Conservation (phyloP, 208 protist genomes). For the Paratrypanosoma confusum region DNA sequence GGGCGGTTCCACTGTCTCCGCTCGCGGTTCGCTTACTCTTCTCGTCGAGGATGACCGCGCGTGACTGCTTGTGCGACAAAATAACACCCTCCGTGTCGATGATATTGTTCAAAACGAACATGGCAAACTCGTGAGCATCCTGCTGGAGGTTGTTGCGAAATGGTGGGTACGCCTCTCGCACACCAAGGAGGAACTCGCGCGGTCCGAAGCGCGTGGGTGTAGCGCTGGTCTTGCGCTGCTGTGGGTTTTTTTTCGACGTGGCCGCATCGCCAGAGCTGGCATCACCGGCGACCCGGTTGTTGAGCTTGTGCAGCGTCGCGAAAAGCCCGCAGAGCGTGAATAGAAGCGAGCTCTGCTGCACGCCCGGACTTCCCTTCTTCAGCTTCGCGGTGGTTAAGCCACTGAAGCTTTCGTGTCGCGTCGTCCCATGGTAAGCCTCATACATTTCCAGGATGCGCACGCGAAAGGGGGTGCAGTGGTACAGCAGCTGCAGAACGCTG, state of each 20-base stretch:
- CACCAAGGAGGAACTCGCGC: conserved; percentile 26
- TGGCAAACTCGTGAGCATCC: conserved; percentile 86
- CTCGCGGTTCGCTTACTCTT: conserved; percentile 15
- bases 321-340: conserved; percentile 55
- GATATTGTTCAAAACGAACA: conserved; percentile 83
- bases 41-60: conserved; percentile 35
- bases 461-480: conserved; percentile 80
- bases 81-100: conserved; percentile 65
- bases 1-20: neutral
- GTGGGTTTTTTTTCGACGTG: conserved; percentile 20
- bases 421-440: conserved; percentile 39
- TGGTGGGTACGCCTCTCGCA: conserved; percentile 33
- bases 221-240: too few relatives aligned
- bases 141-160: conserved; percentile 80
- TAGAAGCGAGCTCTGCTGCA: conserved; percentile 58
- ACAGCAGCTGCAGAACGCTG: conserved; percentile 82
- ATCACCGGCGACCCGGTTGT: too few relatives aligned
- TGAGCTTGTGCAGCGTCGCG: conserved; percentile 74
- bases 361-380: conserved; percentile 36
- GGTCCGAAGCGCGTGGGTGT: conserved; percentile 31
- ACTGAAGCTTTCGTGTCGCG: neutral
- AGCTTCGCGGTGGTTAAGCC: conserved; percentile 1
- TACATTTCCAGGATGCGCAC: conserved; percentile 62
- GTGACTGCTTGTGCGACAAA: conserved; percentile 51
- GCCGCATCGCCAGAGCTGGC: too few relatives aligned